A percentile compares a stretch with the other conserved stretches of the same genome.
Conservation (phyloP, 805 yeast species). For the Candida sonorensis region DNA sequence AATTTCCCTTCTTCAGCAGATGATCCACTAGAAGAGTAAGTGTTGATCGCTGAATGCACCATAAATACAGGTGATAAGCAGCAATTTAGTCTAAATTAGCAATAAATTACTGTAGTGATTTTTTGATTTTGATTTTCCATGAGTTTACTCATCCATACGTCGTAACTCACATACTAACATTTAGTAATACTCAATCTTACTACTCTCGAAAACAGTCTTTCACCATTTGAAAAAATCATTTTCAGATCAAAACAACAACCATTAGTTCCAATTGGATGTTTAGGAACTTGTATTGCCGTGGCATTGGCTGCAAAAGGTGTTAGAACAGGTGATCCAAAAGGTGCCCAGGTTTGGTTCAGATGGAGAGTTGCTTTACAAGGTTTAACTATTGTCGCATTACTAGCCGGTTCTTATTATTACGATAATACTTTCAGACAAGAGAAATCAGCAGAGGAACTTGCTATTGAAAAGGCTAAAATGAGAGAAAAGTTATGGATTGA, state of each 20-base stretch:
- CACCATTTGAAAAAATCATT: conserved; percentile 49
- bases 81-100: too few relatives aligned
- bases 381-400: conserved; percentile 72
- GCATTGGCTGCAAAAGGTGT: conserved; percentile 71
- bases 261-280: conserved; percentile 75
- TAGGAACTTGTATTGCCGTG: conserved; percentile 77
- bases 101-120: too few relatives aligned
- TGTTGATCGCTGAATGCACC: too few relatives aligned
- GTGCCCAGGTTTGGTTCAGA: conserved; percentile 82
- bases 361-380: conserved; percentile 88
- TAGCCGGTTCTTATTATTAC: conserved; percentile 69
- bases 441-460: conserved; percentile 53
- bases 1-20: conserved; percentile 47
- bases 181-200: conserved; percentile 25
- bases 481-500: conserved; percentile 88
- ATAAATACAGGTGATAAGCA: too few relatives aligned
- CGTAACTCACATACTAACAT: not conserved
- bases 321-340: conserved; percentile 60
- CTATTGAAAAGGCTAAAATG: conserved; percentile 72
- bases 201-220: conserved; percentile 35
- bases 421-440: conserved; percentile 43
- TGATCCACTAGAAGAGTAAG: conserved; percentile 41
- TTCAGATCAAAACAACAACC: conserved; percentile 79
- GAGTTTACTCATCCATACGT: too few relatives aligned
- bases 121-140: too few relatives aligned